Base-by-base conservation (phyloP, 2,329 filamentous ascomycete genomes). In the Cyphellophora europaea region DNA sequence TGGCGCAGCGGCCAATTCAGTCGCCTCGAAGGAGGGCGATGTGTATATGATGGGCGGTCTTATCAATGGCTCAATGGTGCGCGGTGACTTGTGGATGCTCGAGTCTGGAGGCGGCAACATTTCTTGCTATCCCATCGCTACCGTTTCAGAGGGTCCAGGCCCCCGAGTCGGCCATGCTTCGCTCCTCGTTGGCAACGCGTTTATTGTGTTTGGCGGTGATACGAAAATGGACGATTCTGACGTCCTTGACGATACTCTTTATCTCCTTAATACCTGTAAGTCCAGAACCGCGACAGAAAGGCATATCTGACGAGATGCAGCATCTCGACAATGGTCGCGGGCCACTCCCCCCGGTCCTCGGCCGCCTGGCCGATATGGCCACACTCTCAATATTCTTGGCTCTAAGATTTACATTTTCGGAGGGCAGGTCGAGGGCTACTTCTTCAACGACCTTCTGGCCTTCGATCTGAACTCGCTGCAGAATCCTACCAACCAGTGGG, bases 361-460 rank as follows among this genome's bases (percentile, higher is more conserved):
- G 39, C 91, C 91, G 2, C 77, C 86, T 5, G 91, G 91, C 32
- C 81, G 91, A 48, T 98, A 98, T 51, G 91, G 93, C 5, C 91
- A 98, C 57, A 93, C 91, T 0, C 62, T 98, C 42, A 98, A 96
- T 54, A 96, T 98, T 27, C 65, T 98, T 2, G 89, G 89, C 16
- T 96, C 91, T 41, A 96, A 93, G 56, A 89, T 98, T 28, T 98
- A 86, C 62, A 83, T 98, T 18, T 98, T 98, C 55, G 91, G 91
- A 55, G 91, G 91, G 33, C 91, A 98, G 53, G 89, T 96, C 1
- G 91, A 98, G 56, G 91, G 89, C 4, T 88, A 81, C 54, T 98
- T 98, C 54, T 96, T 98, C 77, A 98, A 98, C 51, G 91, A 98
- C 52, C 67, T 98, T 11, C 77, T 93, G 19, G 87, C 88, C 6